Base-by-base conservation (phyloP, 768 basidiomycete genomes). In the Naganishia friedmannii region DNA sequence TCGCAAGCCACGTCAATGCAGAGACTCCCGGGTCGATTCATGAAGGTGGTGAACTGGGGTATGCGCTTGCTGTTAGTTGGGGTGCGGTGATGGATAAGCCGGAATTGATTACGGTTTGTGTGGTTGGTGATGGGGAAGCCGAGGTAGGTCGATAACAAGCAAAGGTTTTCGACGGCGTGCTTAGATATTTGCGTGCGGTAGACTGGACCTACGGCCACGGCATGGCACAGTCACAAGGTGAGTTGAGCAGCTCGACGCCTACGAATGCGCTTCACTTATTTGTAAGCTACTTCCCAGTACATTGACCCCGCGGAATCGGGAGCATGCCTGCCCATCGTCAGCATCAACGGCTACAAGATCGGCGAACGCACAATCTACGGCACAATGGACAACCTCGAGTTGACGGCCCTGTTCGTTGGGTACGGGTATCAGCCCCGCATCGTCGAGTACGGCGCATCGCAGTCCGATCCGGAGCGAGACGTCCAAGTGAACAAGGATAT, bases 21-120 rank as follows among this genome's bases (percentile, higher is more conserved):
- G 87, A 91, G 79, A 92, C 91, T 0, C 93, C 92, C 23, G 93
- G 93, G 6, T 85, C 87, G 3, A 94, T 96, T 72, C 93, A 96
- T 74, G 93, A 96, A 82, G 93, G 93, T 66, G 84, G 84, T 17
- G 93, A 94, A 79, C 85, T 94, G 17, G 92, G 93, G 9, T 95
- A 94, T 73, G 91, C 91, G 3, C 86, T 93, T 45, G 85, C 88
- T 51, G 92, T 92, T 10, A 85, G 91, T 0, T 94, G 91, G 76
- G 93, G 93, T 28, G 88, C 90, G 29, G 87, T 91, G 74, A 92
- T 95, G 90, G 93, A 96, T 79, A 89, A 91, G 73, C 92, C 92
- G 9, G 85, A 93, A 76, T 87, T 92, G 21, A 86, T 94, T 74
- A 87, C 89, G 23, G 85, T 88, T 57, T 91, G 89, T 71, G 84